Evolutionary conservation across 2,329 filamentous ascomycete species (phyloP).

Genomic region (Cucurbitaria berberidis): DNA sequence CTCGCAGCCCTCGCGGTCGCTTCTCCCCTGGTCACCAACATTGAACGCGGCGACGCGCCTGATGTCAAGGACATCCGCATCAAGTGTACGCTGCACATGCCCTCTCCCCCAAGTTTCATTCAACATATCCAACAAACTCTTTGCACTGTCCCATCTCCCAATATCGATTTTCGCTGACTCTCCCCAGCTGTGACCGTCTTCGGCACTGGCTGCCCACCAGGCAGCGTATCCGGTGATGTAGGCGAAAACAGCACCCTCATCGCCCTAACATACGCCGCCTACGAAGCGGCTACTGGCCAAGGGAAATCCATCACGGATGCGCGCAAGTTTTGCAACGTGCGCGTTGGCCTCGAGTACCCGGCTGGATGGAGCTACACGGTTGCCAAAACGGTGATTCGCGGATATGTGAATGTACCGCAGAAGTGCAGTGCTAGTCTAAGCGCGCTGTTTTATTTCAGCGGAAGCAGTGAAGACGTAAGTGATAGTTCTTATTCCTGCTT

Average conservation of each 20-base stretch:
- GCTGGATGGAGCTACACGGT: constrained; percentile 19
- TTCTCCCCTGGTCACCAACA: constrained; percentile 6
- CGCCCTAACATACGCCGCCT: constrained; percentile 17
- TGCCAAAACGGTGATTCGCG: constrained; percentile 13
- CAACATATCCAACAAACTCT: neutral
- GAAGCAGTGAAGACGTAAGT: constrained; percentile 17
- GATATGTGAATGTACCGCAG: constrained; percentile 14
- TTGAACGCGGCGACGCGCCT: constrained; percentile 7
- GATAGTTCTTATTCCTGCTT: neutral
- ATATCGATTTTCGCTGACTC: neutral
- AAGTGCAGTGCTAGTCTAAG: constrained; percentile 12
- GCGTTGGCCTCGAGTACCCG: constrained; percentile 19
- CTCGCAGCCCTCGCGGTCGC: constrained; percentile 9
- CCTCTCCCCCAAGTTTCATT: neutral
- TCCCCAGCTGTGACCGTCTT: neutral
- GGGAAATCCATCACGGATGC: constrained; percentile 11
- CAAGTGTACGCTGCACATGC: constrained; percentile 14
- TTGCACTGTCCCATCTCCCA: neutral
- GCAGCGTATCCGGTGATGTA: constrained; percentile 10
- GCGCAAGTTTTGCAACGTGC: constrained; percentile 22
- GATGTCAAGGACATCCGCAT: constrained; percentile 11
- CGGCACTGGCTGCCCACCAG: constrained; percentile 21
- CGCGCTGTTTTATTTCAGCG: constrained; percentile 13
- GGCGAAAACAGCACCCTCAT: constrained; percentile 15
- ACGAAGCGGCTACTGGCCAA: constrained; percentile 14